Evolutionary conservation across 2,329 filamentous ascomycete genomes (phyloP), one percentile per base, ranked within the genome.

Genomic region (Aspergillus versicolor): DNA sequence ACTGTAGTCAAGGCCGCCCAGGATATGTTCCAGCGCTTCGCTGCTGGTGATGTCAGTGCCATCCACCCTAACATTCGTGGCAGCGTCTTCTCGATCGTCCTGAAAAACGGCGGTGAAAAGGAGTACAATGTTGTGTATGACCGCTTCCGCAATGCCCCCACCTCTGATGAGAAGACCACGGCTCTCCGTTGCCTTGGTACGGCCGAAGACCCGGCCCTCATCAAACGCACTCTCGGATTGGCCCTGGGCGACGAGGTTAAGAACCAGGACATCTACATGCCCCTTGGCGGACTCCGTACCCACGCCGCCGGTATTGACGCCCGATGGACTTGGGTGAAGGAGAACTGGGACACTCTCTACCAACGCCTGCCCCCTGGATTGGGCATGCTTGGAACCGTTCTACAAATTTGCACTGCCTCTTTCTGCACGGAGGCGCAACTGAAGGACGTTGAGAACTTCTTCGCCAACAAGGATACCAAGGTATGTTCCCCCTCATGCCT

Each of bases 221-320:
- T 97, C 72, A 80, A 94, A 79, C 85, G 86, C 60, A 93, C 92
- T 3, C 82, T 97, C 13, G 83, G 80, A 30, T 81, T 97, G 61
- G 82, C 92, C 32, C 82, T 92, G 56, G 86, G 86, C 72, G 85
- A 88, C 60, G 88, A 96, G 64, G 89, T 97, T 75, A 96, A 95
- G 81, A 91, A 90, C 63, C 93, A 97, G 75, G 93, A 97, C 73
- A 87, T 97, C 63, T 97, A 96, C 78, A 86, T 96, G 71, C 92
- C 93, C 1, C 84, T 94, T 40, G 84, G 86, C 34, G 90, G 90
- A 7, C 83, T 97, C 27, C 86, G 92, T 57, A 84, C 84, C 52
- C 91, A 95, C 70, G 79, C 86, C 7, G 85, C 87, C 43, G 93
- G 93, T 64, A 89, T 96, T 55, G 80, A 89, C 56, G 89, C 89